Evolutionary conservation across 345 rosid species (phyloP).

Genomic region (Salix udensis): DNA sequence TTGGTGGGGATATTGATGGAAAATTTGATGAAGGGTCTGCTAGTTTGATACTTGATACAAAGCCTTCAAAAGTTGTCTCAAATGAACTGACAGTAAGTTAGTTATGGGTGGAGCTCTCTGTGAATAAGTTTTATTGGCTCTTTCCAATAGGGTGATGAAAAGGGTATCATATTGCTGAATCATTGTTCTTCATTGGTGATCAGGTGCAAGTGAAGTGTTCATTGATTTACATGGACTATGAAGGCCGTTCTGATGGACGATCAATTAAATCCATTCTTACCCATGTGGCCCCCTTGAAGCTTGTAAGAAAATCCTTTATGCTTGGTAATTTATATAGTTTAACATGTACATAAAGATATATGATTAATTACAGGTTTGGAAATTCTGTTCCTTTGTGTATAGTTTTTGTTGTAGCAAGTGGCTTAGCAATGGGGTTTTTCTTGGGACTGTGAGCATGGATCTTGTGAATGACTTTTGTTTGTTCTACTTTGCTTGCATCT

Average conservation of each 20-base stretch:
- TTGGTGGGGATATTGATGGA: slow-evolving; percentile 69
- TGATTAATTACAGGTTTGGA: background rate
- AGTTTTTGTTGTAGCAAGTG: background rate
- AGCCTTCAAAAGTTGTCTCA: slow-evolving; percentile 94
- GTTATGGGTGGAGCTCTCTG: background rate
- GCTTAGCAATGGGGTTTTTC: background rate
- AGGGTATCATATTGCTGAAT: slow-evolving; percentile 5
- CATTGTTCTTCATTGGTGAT: slow-evolving; percentile 16
- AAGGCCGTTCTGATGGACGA: slow-evolving; percentile 95
- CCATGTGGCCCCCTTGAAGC: slow-evolving; percentile 89
- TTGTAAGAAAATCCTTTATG: slow-evolving; percentile 49
- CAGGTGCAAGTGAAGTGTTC: slow-evolving; percentile 94
- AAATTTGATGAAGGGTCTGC: slow-evolving; percentile 90
- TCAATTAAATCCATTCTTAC: slow-evolving; percentile 90
- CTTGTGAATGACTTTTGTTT: too few relatives aligned
- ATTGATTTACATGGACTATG: slow-evolving; percentile 76
- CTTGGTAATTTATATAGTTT: background rate
- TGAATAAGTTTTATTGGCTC: too few relatives aligned
- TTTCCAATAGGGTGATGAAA: too few relatives aligned
- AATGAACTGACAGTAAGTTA: slow-evolving; percentile 86
- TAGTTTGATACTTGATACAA: slow-evolving; percentile 78
- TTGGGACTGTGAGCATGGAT: background rate
- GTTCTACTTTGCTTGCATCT: too few relatives aligned
- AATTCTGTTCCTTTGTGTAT: slow-evolving; percentile 5
- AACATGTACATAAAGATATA: too few relatives aligned